Percentiles rank a stretch among this genome's conserved stretches.
These are phyloP conservation scores for Suillus occidentalis DNA, from an alignment of 768 basidiomycete species.

Conservation along the genomic window DNA sequence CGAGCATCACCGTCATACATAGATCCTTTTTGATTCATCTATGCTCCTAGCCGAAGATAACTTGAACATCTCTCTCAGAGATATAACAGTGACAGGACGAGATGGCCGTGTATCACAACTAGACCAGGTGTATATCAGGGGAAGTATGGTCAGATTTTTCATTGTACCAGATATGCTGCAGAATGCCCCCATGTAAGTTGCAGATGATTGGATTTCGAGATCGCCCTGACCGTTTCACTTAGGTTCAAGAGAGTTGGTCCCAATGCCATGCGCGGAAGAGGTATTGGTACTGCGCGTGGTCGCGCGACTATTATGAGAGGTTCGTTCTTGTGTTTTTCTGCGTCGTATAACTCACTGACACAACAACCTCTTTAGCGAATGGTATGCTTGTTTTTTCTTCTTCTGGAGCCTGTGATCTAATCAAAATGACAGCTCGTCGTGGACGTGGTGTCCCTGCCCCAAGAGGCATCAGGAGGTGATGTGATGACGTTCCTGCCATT, in stretches of 20 bases:
- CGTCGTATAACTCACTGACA: slow-evolving; percentile 17
- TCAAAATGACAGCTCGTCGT: slow-evolving; percentile 64
- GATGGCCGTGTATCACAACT: slow-evolving; percentile 98
- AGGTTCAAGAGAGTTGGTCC: slow-evolving; percentile 99
- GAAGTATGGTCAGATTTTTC: slow-evolving; percentile 97
- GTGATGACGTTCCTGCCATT: not conserved
- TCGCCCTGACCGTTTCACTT: slow-evolving; percentile 10
- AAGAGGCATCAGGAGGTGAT: slow-evolving; percentile 80
- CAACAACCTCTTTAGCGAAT: slow-evolving; percentile 55
- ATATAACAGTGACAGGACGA: slow-evolving; percentile 96
- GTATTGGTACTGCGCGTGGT: slow-evolving; percentile 99
- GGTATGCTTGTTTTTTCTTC: slow-evolving; percentile 47
- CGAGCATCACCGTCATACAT: slow-evolving; percentile 9
- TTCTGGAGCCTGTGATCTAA: slow-evolving; percentile 12
- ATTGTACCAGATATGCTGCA: slow-evolving; percentile 99
- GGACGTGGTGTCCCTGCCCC: slow-evolving; percentile 79
- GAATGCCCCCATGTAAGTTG: slow-evolving; percentile 93
- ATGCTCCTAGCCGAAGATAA: slow-evolving; percentile 88
- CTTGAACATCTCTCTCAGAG: slow-evolving; percentile 92
- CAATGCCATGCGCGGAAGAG: slow-evolving; percentile 97
- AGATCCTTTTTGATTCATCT: slow-evolving; percentile 20
- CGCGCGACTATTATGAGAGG: slow-evolving; percentile 98
- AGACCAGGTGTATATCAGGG: slow-evolving; percentile 98
- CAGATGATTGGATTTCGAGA: slow-evolving; percentile 2
- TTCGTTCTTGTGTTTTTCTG: slow-evolving; percentile 39